Percentiles rank a stretch among this genome's conserved stretches.
Conservation (phyloP, 352 stramenopile species). For the Hyaloperonospora arabidopsidis region DNA sequence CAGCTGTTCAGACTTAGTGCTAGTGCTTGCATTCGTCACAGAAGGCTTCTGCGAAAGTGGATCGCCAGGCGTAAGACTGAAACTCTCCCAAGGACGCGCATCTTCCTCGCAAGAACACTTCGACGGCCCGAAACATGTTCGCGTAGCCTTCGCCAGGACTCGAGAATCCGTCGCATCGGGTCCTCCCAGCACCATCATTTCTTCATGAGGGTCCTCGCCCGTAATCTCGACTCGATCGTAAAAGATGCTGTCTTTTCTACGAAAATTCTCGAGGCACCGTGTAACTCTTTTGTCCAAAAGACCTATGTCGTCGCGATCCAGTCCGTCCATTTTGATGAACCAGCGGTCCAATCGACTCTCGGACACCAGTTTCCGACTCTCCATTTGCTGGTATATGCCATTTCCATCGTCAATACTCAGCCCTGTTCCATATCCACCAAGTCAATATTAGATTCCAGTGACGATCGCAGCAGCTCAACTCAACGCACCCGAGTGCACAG, state of each 20-base stretch:
- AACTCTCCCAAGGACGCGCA: slow-evolving; percentile 42
- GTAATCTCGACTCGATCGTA: slow-evolving; percentile 46
- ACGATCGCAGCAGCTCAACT: not conserved
- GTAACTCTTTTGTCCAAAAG: slow-evolving; percentile 45
- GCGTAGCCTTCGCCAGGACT: slow-evolving; percentile 16
- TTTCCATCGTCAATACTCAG: slow-evolving; percentile 76
- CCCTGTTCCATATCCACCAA: slow-evolving; percentile 16
- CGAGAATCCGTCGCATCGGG: slow-evolving; percentile 6
- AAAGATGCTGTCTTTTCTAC: slow-evolving; percentile 29
- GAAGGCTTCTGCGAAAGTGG: slow-evolving; percentile 1
- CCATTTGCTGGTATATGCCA: slow-evolving; percentile 41
- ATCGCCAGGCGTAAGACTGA: slow-evolving; percentile 29
- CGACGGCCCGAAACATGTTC: slow-evolving; percentile 36
- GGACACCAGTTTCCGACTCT: slow-evolving; percentile 30
- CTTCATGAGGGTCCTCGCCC: slow-evolving; percentile 51
- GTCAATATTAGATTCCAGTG: too few relatives aligned
- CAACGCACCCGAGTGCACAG: slow-evolving; percentile 41
- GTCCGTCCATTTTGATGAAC: slow-evolving; percentile 49
- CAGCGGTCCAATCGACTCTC: slow-evolving; percentile 34
- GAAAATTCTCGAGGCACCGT: slow-evolving; percentile 35
- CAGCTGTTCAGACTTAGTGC: not conserved
- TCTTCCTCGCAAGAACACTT: slow-evolving; percentile 47
- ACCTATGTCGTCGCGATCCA: slow-evolving; percentile 55
- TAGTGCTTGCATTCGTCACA: not conserved
- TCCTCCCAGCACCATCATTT: slow-evolving; percentile 26